These are phyloP conservation scores for Craterostigma plantagineum DNA, from an alignment of 257 asterid species.

Conservation along the genomic window DNA sequence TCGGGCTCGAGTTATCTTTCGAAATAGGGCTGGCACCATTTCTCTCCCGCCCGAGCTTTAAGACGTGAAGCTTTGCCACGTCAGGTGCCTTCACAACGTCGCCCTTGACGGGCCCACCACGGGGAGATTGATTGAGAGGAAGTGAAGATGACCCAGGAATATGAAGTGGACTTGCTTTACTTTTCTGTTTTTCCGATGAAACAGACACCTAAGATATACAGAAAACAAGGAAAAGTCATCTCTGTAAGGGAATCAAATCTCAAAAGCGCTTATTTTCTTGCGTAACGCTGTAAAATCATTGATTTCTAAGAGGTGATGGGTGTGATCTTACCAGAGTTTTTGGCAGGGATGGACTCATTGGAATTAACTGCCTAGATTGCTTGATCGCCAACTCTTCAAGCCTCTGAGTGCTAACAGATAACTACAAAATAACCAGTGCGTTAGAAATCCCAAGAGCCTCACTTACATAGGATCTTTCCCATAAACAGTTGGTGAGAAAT, in stretches of 20 bases:
- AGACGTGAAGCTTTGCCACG: slow-evolving; percentile 35
- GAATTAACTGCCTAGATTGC: slow-evolving; percentile 81
- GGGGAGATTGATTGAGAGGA: slow-evolving; percentile 16
- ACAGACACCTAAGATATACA: slow-evolving; percentile 21
- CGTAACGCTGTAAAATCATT: too few species aligned
- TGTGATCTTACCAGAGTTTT: slow-evolving; percentile 45
- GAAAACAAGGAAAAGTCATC: too few species aligned
- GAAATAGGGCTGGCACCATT: slow-evolving; percentile 22
- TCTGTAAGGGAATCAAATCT: too few species aligned
- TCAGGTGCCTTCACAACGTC: slow-evolving; percentile 25
- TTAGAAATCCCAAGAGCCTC: not conserved
- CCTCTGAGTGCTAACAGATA: slow-evolving; percentile 51
- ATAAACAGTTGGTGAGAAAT: not conserved
- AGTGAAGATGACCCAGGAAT: slow-evolving; percentile 13
- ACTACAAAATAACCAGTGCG: slow-evolving; percentile 17
- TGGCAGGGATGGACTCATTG: slow-evolving; percentile 59
- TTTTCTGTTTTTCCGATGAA: not conserved
- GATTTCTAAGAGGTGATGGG: slow-evolving; percentile 2
- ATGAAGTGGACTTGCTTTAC: slow-evolving; percentile 29
- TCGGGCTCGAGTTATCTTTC: slow-evolving; percentile 31
- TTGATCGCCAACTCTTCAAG: slow-evolving; percentile 78
- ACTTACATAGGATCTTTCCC: not conserved
- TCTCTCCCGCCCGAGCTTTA: slow-evolving; percentile 49
- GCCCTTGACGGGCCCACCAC: slow-evolving; percentile 26
- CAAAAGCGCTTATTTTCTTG: too few species aligned